Evolutionary conservation across 2,329 filamentous ascomycete species (phyloP), one percentile per base, ranked within the genome.

Genomic region (Aspergillus cejpii): DNA sequence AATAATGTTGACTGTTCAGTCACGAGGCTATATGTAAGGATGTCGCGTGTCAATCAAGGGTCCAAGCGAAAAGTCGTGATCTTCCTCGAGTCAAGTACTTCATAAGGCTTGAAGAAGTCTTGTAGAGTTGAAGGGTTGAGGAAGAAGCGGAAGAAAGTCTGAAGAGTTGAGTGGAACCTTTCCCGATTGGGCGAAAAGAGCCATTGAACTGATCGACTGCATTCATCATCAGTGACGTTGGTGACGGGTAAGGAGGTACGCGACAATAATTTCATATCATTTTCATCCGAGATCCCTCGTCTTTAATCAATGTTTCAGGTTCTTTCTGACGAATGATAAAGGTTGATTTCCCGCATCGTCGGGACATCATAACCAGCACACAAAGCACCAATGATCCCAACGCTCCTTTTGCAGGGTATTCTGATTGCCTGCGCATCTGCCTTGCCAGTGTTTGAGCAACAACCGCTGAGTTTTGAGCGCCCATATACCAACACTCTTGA

Each of bases 321-420:
- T 21, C 23, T 37, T 39, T 17, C 39, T 28, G 17, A 23, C 36
- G n/a, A 19, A 20, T 33, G 19, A 41, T 17, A 19, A 19, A 47
- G 28, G 14, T 23, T 21, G 7, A n/a, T 41, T 37, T 44, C 26
- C 45, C 45, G 41, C 31, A n/a, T 39, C 14, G 26, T 39, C 28
- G 43, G 37, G 43, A 26, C 37, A 39, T 40, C 37, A 24, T 29
- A 10, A 19, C 31, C 15, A 34, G 14, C 17, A 20, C 31, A 34
- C 37, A 26, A 38, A 45, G 44, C 38, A 44, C 41, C 50, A 48
- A 58, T 58, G 56, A 44, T 54, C 49, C 41, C 51, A n/a, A 34
- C 29, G 24, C 40, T 41, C 15, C 20, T 55, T 12, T 33, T 54
- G 21, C 26, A 44, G 37, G 28, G 41, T 37, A 37, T 52, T 29